phyloP scores from a whole-genome alignment of 2,329 filamentous ascomycete genomes.

The Aspergillus sp. region DNA sequence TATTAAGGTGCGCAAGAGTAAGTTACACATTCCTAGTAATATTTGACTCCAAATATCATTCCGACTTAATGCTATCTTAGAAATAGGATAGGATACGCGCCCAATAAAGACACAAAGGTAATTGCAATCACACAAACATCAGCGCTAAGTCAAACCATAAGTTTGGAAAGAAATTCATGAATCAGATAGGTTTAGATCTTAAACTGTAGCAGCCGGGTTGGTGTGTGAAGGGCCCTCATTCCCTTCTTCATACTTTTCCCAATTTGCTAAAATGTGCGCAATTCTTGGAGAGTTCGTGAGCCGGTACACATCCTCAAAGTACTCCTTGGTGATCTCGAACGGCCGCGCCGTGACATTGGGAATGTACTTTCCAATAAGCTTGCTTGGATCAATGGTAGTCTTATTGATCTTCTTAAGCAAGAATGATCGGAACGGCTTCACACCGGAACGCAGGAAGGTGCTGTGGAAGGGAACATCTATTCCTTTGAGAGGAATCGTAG shows the following conservation, averaged over 20 bases:
- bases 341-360: slow-evolving; percentile 96
- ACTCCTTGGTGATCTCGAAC: slow-evolving; percentile 95
- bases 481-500: slow-evolving; percentile 92
- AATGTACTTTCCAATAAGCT: slow-evolving; percentile 97
- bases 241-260: slow-evolving; percentile 66
- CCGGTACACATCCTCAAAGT: slow-evolving; percentile 98
- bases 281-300: slow-evolving; percentile 74
- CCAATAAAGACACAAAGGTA: not conserved
- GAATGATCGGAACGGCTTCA: slow-evolving; percentile 98
- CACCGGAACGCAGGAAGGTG: slow-evolving; percentile 94
- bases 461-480: slow-evolving; percentile 99
- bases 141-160: slow-evolving; percentile 5
- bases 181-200: slow-evolving; percentile 6
- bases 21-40: not conserved
- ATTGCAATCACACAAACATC: not conserved
- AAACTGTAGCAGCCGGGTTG: slow-evolving; percentile 15
- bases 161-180: not conserved
- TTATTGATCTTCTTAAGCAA: slow-evolving; percentile 99
- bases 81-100: not conserved
- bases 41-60: not conserved
- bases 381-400: slow-evolving; percentile 95
- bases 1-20: not conserved
- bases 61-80: slow-evolving; percentile 1
- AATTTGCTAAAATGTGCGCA: slow-evolving; percentile 70
- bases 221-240: slow-evolving; percentile 24